Evolutionary conservation across 805 yeast genomes (phyloP), one percentile per base, ranked within the genome.

Genomic region (Myxozyma lipomycoides): DNA sequence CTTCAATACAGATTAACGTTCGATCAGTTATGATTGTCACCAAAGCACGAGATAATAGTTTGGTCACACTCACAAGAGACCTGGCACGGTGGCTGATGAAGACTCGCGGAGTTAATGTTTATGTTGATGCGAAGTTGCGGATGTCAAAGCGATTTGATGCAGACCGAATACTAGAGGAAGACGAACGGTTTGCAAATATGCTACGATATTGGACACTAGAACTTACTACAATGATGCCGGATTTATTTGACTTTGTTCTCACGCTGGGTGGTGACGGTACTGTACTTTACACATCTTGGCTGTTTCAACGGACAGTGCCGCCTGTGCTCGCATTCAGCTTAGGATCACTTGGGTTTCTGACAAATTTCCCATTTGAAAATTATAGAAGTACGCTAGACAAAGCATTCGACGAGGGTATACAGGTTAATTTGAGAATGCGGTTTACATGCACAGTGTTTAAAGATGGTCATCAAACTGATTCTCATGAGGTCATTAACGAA

Each of bases 231-330:
- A 47, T 44, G 21, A 46, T 56, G 51, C 53, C 61, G 15, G 52
- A 59, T 21, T 38, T 50, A 41, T 78, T 82, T 57, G 98, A 91
- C 66, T 71, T 90, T 52, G 83, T 88, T 1, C 79, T 91, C 40
- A 87, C 98, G 0, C 73, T 93, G 6, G 98, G 98, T 22, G 98
- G 98, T 17, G 98, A 93, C 64, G 98, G 98, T 6, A 93, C 98
- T 0, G 96, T 91, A 43, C 71, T 91, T 7, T 84, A 84, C 62
- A 91, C 91, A 0, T 88, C 95, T 1, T 83, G 56, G 60, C 49
- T 89, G 37, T 93, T 93, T 68, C 95, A 86, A 69, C 72, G 77
- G 50, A 77, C 78, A 43, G 96, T 90, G 1, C 98, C 98, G 0
- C 98, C 98, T 0, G 86, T 91, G 1, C 74, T 93, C 58, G 57